Base-by-base conservation (phyloP, 352 stramenopile species). In the Globisporangium cederbergense region DNA sequence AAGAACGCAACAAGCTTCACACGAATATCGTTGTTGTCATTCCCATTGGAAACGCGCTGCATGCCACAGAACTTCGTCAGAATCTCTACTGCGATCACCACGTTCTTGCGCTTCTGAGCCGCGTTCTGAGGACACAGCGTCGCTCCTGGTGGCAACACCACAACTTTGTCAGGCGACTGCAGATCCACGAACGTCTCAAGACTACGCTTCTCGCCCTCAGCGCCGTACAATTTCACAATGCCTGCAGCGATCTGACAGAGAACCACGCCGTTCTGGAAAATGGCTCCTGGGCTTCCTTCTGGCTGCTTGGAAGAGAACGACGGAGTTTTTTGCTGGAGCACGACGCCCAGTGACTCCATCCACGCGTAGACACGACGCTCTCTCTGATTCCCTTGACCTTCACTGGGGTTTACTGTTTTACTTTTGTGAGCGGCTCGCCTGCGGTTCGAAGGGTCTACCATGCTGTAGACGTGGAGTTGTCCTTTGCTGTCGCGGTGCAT, bases 201-300 rank as follows among this genome's bases (percentile, higher is more conserved):
- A 2, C 16, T 50, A 16, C 38, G 28, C 18, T 49, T 13, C 11
- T 50, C 55, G 5, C 1, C 13, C 13, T 57, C 30, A 8, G 43
- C 45, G 8, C 58, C 43, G 40, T 54, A 73, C 13, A 50, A 65
- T 7, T 50, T 51, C 55, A 64, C 47, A 10, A 81, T 30, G 4
- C 51, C 66, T 46, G 58, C 59, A 52, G 72, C 72, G 18, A 87
- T 70, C 38, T 66, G 70, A 34, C 64, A 74, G n/a, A 87, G 47
- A 20, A 81, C 22, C n/a, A 78, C 64, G 0, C 78, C 78, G 11
- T 72, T 66, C 3, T 61, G 32, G 46, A 86, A 82, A 9, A 52
- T 11, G 62, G 59, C 30, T 28, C 30, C 25, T 14, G 51, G 30
- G 16, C 2, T 43, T 9, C 16, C 45, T 13, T 25, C 20, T 51